A percentile compares a stretch with the other conserved stretches of the same genome.
These are phyloP conservation scores for Nemophila menziesii DNA, from an alignment of 257 asterid genomes.

Conservation along the genomic window DNA sequence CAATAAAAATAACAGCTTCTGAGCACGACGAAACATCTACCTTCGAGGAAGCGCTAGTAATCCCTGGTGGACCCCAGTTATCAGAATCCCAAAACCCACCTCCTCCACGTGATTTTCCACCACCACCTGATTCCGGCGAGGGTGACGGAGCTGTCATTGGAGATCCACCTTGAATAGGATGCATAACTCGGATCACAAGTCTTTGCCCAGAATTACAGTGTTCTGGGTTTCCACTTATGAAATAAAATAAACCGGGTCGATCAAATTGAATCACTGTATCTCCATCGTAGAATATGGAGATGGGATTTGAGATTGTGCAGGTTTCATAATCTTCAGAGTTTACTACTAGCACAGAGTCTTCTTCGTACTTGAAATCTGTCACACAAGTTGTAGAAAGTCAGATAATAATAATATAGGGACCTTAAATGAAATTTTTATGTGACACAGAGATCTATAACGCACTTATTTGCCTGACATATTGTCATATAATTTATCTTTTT, in stretches of 20 bases:
- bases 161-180: slow-evolving; percentile 23
- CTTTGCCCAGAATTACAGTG: slow-evolving; percentile 58
- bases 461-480: too few species aligned
- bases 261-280: slow-evolving; percentile 33
- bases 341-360: slow-evolving; percentile 58
- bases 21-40: slow-evolving; percentile 20
- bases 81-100: slow-evolving; percentile 10
- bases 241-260: slow-evolving; percentile 44
- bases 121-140: slow-evolving; percentile 11
- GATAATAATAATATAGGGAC: too few species aligned
- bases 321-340: slow-evolving; percentile 28
- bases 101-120: slow-evolving; percentile 9
- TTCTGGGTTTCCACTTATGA: slow-evolving; percentile 55
- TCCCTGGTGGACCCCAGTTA: slow-evolving; percentile 15
- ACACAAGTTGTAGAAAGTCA: neutral
- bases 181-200: slow-evolving; percentile 56
- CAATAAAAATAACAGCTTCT: slow-evolving; percentile 17
- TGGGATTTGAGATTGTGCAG: slow-evolving; percentile 45
- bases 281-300: slow-evolving; percentile 40
- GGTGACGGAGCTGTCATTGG: slow-evolving; percentile 29
- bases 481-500: too few species aligned
- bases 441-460: too few species aligned
- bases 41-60: slow-evolving; percentile 14
- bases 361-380: slow-evolving; percentile 49
- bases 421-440: too few species aligned